A percentile compares a stretch with the other conserved stretches of the same genome.
phyloP scores from a whole-genome alignment of 306 rosid species.

The Quillaja saponaria region DNA sequence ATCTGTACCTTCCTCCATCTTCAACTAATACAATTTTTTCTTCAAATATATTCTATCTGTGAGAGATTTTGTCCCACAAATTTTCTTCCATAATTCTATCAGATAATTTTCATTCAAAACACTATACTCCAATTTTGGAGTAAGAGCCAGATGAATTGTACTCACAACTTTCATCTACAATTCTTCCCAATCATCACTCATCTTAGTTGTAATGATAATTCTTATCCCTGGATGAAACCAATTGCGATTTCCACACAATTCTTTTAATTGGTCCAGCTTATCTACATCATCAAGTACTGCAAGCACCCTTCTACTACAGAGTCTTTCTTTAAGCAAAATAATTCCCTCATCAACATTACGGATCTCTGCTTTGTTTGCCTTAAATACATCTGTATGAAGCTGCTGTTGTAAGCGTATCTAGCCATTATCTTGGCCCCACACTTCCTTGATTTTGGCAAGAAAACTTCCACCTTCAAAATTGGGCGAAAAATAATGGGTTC shows the following conservation, averaged over 20 bases:
- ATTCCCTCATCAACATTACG: neutral
- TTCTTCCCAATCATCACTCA: too few species aligned
- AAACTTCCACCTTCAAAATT: constrained; percentile 4
- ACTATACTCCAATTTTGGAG: too few species aligned
- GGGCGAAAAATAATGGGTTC: too few species aligned
- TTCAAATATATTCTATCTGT: too few species aligned
- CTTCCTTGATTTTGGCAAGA: constrained; percentile 1
- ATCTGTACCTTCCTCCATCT: too few species aligned
- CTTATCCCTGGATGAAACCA: constrained; percentile 32
- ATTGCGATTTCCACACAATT: neutral
- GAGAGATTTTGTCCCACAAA: too few species aligned
- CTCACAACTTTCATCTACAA: too few species aligned
- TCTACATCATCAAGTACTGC: constrained; percentile 22
- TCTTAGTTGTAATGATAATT: constrained; percentile 26
- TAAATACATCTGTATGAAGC: constrained; percentile 20
- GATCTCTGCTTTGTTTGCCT: neutral
- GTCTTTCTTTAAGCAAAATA: neutral
- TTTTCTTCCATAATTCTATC: too few species aligned
- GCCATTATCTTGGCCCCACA: neutral
- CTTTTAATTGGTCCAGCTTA: neutral
- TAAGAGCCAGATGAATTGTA: too few species aligned
- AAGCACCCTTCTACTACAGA: constrained; percentile 11
- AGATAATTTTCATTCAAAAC: too few species aligned
- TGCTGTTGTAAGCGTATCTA: constrained; percentile 19
- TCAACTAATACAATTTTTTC: too few species aligned